Percentiles rank a stretch among this genome's conserved stretches.
These are phyloP conservation scores for Heritiera fomes DNA, from an alignment of 345 rosid genomes.

Conservation along the genomic window DNA sequence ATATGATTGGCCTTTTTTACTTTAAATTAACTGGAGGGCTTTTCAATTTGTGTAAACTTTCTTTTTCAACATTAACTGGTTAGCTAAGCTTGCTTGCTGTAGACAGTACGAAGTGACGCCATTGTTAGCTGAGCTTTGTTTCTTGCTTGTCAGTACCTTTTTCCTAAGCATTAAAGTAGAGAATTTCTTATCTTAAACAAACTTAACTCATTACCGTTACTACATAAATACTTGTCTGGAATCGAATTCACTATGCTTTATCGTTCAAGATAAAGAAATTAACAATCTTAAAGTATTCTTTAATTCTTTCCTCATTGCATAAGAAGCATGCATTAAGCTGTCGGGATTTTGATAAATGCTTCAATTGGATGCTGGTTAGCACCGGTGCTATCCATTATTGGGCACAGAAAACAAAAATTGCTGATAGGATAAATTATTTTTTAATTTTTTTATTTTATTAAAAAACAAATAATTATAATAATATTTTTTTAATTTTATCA, in stretches of 20 bases:
- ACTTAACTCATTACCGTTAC: too few species aligned
- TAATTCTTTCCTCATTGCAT: background rate
- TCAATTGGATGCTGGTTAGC: too few species aligned
- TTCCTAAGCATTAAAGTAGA: background rate
- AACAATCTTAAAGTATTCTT: background rate
- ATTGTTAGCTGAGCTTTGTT: background rate
- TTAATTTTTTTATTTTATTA: too few species aligned
- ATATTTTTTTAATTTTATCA: too few species aligned
- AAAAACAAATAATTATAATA: too few species aligned
- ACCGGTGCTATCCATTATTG: too few species aligned
- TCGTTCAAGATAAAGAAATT: background rate
- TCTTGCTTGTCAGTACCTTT: constrained; percentile 15
- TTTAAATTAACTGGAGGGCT: background rate
- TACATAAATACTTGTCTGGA: too few species aligned
- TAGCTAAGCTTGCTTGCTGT: background rate
- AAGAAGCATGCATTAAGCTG: background rate
- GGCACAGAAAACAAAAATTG: too few species aligned
- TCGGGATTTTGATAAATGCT: background rate
- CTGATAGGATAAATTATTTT: too few species aligned
- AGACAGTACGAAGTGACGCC: constrained; percentile 17
- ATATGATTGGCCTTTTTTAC: background rate
- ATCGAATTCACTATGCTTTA: too few species aligned
- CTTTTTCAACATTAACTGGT: background rate
- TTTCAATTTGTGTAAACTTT: background rate
- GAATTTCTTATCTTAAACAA: background rate